Base-by-base conservation (phyloP, 345 rosid genomes). In the Moricandia arvensis region DNA sequence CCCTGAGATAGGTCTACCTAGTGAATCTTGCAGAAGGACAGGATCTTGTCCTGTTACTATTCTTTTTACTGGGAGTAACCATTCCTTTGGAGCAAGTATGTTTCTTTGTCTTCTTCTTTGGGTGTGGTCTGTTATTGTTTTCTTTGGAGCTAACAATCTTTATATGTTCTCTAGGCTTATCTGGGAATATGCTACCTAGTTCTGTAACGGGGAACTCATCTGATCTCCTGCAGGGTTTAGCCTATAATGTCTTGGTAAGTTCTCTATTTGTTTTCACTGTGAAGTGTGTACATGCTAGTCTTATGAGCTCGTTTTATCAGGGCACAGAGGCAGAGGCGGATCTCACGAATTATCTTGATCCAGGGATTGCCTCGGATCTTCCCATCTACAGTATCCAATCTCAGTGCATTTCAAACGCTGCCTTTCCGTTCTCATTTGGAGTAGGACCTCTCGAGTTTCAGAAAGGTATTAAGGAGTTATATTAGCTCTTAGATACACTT, bases 11-110 rank as follows among this genome's bases (percentile, higher is more conserved):
- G 89, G 77, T 80, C 79, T 92, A 67, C 90, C 85, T n/a, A 59
- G 80, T 75, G 86, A 83, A 17, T 85, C 94, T 31, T 96, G 99
- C 85, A 85, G 90, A 82, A 59, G 34, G 0, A 79, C 81, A 2
- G 93, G 91, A 43, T 69, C 89, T 68, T 96, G 99, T 78, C 97
- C 98, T 66, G 85, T 82, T 5, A 84, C 88, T 21, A 26, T 85
- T 53, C 87, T 96, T 7, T 66, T 88, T 61, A 91, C 99, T 0
- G 98, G 99, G 37, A 68, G 35, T 15, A 91, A 93, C 78, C 84
- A 11, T 8, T 71, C 99, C 3, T 74, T 93, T 24, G 97, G 96
- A 81, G 11, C 65, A 85, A 49, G 97, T 95, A 85, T 64, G 75
- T 66, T 24, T 55, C 43, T 58, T 47, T 63, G 26, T 8, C 18